Evolutionary conservation across 345 rosid species (phyloP), one percentile per base, ranked within the genome.

Genomic region (Turnera subulata): DNA sequence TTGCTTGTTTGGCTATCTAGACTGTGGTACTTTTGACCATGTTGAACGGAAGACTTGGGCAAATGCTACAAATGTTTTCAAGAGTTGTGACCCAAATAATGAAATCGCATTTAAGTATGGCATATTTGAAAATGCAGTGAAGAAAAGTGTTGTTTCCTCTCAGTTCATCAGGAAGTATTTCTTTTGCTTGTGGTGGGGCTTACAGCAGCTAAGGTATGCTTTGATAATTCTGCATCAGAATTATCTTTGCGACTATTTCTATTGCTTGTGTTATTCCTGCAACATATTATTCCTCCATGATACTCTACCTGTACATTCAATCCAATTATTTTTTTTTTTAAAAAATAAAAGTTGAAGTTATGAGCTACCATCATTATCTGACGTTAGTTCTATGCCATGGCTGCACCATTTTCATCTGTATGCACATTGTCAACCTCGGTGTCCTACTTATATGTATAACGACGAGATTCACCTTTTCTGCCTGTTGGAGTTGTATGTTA

Each of bases 101-200:
- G 11, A 68, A 1, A 84, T 66, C 14, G 23, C 44, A 4, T 92
- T 86, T 63, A 46, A 70, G 1, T 86, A 86, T 58, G 98, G 97
- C 56, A 80, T 89, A 55, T 89, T 89, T 69, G 71, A 74, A 35
- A 69, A 64, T 62, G 95, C 93, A 50, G 60, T 89, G 51, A 75
- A 35, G 9, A 89, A 92, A 50, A 72, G 75, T 1, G 86, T 89
- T 0, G 73, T 89, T 48, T 80, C 93, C 17, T 73, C 89, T 6
- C 68, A 62, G 1, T 86, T 92, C 58, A 11, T 79, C 47, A 74
- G 76, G 68, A 92, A 86, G 59, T 92, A 89, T 68, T 76, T 83
- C 66, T 92, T 83, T 62, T 92, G 95, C 71, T 70, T 92, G 51
- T 92, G 96, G 98, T 92, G 90, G 85, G 98, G 96, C 14, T 69